phyloP scores from a whole-genome alignment of 192 early-diverging fungal genomes.

The Coemansia sp. region DNA sequence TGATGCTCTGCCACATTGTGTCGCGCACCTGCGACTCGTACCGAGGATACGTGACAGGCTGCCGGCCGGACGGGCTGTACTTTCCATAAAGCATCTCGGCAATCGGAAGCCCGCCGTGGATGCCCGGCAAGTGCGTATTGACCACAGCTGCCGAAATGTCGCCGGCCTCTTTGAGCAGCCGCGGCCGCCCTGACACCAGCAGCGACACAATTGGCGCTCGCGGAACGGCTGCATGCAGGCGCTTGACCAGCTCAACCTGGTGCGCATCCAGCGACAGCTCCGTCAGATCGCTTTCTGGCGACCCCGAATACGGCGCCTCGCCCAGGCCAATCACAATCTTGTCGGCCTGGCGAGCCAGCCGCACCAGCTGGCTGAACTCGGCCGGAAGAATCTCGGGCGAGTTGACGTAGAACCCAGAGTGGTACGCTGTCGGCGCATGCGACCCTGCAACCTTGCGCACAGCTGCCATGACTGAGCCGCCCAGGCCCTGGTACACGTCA shows the following conservation, averaged over 20 bases:
- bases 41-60: constrained; percentile 62
- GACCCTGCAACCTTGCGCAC: constrained; percentile 15
- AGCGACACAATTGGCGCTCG: constrained; percentile 47
- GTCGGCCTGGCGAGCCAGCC: constrained; percentile 24
- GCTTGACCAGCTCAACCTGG: constrained; percentile 37
- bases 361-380: constrained; percentile 11
- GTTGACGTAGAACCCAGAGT: constrained; percentile 23
- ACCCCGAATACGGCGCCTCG: constrained; percentile 22
- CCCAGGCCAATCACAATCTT: constrained; percentile 45
- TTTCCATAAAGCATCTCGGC: constrained; percentile 60
- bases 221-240: constrained; percentile 13
- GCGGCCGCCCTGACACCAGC: constrained; percentile 60
- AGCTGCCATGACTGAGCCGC: constrained; percentile 20
- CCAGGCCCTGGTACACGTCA: constrained; percentile 27
- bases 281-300: constrained; percentile 3
- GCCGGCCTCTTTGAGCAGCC: constrained; percentile 50
- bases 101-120: constrained; percentile 60
- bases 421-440: constrained; percentile 5
- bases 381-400: background rate
- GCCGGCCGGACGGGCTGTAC: constrained; percentile 59
- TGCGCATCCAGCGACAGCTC: constrained; percentile 29
- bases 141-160: constrained; percentile 50
- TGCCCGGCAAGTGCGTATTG: constrained; percentile 58
- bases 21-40: constrained; percentile 42
- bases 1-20: constrained; percentile 46